Percentiles rank a stretch among this genome's conserved stretches.
phyloP scores from a whole-genome alignment of 306 rosid species.

The Gillenia trifoliata region DNA sequence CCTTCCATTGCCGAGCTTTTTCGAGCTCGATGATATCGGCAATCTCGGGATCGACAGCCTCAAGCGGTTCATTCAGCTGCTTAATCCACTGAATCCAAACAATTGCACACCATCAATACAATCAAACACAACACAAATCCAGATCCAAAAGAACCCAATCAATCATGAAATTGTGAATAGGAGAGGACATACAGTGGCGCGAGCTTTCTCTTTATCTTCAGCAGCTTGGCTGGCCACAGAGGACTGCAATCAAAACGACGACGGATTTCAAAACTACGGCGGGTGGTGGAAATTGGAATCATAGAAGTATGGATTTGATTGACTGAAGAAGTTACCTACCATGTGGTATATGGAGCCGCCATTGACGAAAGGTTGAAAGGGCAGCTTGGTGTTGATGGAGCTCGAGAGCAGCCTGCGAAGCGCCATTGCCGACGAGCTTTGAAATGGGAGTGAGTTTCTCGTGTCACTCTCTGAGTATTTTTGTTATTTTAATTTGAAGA shows the following conservation, averaged over 20 bases:
- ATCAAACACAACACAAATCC: neutral
- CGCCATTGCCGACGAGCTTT: constrained; percentile 51
- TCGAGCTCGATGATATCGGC: constrained; percentile 82
- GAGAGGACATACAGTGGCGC: constrained; percentile 44
- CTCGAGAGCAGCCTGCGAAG: constrained; percentile 61
- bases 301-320: neutral
- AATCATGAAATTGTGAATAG: neutral
- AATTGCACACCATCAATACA: neutral
- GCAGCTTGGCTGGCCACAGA: constrained; percentile 46
- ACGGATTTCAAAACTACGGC: neutral
- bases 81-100: constrained; percentile 61
- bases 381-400: constrained; percentile 31
- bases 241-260: constrained; percentile 43
- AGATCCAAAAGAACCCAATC: constrained; percentile 3
- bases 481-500: neutral
- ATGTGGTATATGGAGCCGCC: constrained; percentile 43
- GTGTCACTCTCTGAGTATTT: neutral
- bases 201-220: constrained; percentile 44
- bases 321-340: constrained; percentile 26
- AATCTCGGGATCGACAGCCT: constrained; percentile 70
- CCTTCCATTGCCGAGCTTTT: constrained; percentile 95
- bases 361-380: constrained; percentile 28
- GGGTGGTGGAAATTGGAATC: neutral
- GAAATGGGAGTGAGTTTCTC: neutral
- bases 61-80: constrained; percentile 78